These are phyloP conservation scores for Colletotrichum gloeosporioides DNA, from an alignment of 2,329 filamentous ascomycete species.

Conservation along the genomic window DNA sequence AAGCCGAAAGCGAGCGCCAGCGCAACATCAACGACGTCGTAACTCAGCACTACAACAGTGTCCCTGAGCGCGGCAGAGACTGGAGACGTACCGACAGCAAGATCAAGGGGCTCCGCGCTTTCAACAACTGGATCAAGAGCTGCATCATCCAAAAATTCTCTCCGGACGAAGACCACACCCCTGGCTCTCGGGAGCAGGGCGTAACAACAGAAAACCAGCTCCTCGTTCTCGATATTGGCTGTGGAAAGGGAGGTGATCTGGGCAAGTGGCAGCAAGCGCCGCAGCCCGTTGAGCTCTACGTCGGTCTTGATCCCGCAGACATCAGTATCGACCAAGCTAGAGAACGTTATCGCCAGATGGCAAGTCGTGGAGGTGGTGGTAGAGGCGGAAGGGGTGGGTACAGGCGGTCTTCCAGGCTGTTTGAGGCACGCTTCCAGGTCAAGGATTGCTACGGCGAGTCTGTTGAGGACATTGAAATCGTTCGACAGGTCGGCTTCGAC, in stretches of 20 bases:
- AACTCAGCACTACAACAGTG: constrained; percentile 92
- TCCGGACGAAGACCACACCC: constrained; percentile 75
- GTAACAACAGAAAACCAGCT: constrained; percentile 64
- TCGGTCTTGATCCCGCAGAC: constrained; percentile 92
- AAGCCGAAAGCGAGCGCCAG: constrained; percentile 43
- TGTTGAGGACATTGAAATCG: constrained; percentile 80
- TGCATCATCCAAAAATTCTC: constrained; percentile 97
- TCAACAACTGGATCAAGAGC: constrained; percentile 99
- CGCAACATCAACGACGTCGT: constrained; percentile 82
- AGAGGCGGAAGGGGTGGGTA: constrained; percentile 60
- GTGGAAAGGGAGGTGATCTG: constrained; percentile 94
- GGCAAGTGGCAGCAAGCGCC: constrained; percentile 96
- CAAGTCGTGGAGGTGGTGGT: constrained; percentile 60
- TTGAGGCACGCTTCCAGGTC: constrained; percentile 85
- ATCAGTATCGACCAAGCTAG: constrained; percentile 90
- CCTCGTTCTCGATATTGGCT: constrained; percentile 90
- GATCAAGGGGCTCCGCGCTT: constrained; percentile 91
- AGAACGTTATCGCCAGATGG: constrained; percentile 81
- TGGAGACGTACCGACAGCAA: constrained; percentile 94
- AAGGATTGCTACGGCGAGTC: constrained; percentile 93
- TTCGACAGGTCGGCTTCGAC: constrained; percentile 89
- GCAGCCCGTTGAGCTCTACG: constrained; percentile 90
- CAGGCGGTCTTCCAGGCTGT: constrained; percentile 62
- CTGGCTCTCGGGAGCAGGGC: constrained; percentile 61
- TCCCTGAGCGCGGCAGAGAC: constrained; percentile 90